Evolutionary conservation across 305 asterid species (phyloP).

Genomic region (Rubia balearica): DNA sequence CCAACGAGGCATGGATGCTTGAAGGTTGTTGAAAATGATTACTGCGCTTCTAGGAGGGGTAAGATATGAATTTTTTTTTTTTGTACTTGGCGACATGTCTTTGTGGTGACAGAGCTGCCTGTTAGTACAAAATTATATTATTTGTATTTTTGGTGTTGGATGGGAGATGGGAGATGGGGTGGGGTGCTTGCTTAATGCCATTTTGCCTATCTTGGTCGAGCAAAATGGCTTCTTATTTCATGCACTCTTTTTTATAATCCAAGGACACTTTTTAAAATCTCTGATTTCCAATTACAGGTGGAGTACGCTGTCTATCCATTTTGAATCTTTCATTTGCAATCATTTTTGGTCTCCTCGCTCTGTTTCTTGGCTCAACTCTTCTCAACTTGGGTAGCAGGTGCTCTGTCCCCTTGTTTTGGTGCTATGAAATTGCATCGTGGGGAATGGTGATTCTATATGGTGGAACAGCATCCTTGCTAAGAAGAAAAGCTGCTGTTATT

Average conservation of each 20-base stretch:
- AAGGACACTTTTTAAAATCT: neutral
- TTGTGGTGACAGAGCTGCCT: neutral
- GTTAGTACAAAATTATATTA: neutral
- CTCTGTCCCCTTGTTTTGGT: constrained; percentile 89
- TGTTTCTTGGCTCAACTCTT: constrained; percentile 86
- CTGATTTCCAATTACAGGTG: constrained; percentile 42
- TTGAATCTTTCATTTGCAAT: constrained; percentile 60
- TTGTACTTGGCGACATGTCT: neutral
- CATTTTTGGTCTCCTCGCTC: constrained; percentile 74
- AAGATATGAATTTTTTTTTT: constrained; percentile 2
- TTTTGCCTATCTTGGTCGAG: neutral
- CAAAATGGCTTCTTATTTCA: constrained; percentile 1
- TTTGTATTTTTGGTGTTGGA: neutral
- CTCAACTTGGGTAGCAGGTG: constrained; percentile 91
- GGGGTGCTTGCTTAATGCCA: neutral
- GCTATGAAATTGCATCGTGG: constrained; percentile 83
- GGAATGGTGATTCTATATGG: constrained; percentile 73
- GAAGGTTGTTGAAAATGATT: constrained; percentile 85
- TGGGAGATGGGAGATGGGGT: neutral
- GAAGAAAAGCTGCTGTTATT: constrained; percentile 57
- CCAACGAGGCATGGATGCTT: constrained; percentile 81
- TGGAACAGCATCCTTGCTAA: constrained; percentile 65
- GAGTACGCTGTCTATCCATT: constrained; percentile 85
- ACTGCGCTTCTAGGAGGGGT: constrained; percentile 93
- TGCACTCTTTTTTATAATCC: neutral